Conservation (phyloP, 1,139 yeast species). For the Yamadazyma membranifaciens region DNA sequence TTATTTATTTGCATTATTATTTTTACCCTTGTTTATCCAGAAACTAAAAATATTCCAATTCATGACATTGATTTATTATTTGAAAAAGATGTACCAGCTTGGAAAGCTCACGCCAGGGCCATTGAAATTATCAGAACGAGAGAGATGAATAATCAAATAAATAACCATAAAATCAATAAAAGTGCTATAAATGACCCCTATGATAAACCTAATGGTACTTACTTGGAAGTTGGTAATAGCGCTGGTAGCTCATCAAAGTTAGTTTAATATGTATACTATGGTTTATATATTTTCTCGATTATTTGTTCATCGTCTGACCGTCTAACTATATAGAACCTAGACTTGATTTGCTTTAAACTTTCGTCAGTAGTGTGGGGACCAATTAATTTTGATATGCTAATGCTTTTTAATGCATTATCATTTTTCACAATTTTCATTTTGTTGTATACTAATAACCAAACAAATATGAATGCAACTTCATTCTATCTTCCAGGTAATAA, state of each 20-base stretch:
- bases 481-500: no score
- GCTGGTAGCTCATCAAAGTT: constrained; percentile 11
- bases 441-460: no score
- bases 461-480: no score
- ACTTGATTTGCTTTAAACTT: no score
- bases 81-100: constrained; percentile 18
- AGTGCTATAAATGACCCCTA: constrained; percentile 2
- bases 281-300: no score
- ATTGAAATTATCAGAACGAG: constrained; percentile 9
- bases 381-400: no score
- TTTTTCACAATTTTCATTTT: no score
- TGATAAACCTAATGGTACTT: constrained; percentile 8
- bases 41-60: constrained; percentile 44
- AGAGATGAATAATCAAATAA: constrained; percentile 2
- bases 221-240: constrained; percentile 7
- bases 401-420: no score
- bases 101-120: constrained; percentile 16
- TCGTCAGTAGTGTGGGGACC: no score
- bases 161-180: background rate
- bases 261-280: background rate
- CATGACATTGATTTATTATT: constrained; percentile 44
- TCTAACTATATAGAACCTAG: no score
- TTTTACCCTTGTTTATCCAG: constrained; percentile 41
- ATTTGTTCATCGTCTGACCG: no score
- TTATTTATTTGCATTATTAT: constrained; percentile 33